Evolutionary conservation across 1,139 yeast genomes (phyloP), one percentile per base, ranked within the genome.

Genomic region (Schwanniomyces etchellsii): DNA sequence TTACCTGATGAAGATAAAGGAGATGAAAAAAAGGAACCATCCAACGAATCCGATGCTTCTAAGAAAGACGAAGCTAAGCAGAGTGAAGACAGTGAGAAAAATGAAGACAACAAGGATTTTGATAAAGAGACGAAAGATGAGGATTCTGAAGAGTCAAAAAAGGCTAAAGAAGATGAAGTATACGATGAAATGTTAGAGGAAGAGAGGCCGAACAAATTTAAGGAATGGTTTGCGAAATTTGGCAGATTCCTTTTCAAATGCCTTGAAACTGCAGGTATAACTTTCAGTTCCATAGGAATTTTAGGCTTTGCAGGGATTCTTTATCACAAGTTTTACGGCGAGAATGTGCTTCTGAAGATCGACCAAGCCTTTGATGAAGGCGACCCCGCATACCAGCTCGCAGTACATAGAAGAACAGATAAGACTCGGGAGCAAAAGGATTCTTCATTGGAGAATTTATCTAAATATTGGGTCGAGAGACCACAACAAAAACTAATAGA

Each of bases 241-340:
- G 39, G 40, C 14, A 39, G 48, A 3, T 60, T 75, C 17, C 26
- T 63, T 3, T 46, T 67, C 45, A 82, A 80, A 47, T 73, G 82
- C 36, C 45, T 75, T 2, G 94, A 84, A 47, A 77, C 94, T 0
- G 78, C 81, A 2, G 79, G 85, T 2, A 77, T 84, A 29, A 83
- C 91, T 17, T 63, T 83, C 32, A 77, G 86, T n/a, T 80, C 93
- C 2, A 57, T 84, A 16, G 70, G 77, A 2, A 75, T 84, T 29
- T 63, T 84, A 14, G 93, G 84, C 0, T 55, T 78, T 4, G 83
- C 93, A 2, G 95, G 95, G 2, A 54, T 75, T 16, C 48, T 74
- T 11, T 84, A 84, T 50, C 95, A 84, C 50, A 61, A 65, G 32
- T 60, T 73, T 34, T 84, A 84, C 51, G 67, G 72, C 28, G 37